Percentiles rank a stretch among this genome's conserved stretches.
phyloP scores from a whole-genome alignment of 805 yeast genomes.

The Metschnikowia baotianmanensis region DNA sequence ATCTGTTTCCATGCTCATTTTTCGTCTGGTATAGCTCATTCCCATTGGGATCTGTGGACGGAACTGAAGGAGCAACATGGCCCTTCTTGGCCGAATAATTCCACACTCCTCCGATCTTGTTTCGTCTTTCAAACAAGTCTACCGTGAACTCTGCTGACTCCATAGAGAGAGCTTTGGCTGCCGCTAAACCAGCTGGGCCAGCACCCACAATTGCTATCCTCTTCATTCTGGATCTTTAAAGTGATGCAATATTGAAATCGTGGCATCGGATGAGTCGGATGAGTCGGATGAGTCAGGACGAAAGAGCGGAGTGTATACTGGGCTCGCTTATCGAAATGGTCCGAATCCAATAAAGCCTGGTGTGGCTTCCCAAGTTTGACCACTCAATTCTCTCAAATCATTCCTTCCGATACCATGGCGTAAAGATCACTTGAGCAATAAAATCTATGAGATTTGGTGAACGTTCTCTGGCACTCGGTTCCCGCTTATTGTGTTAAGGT shows the following conservation, averaged over 20 bases:
- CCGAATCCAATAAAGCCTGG: too few relatives aligned
- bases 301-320: neutral
- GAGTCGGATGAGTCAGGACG: too few relatives aligned
- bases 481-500: too few relatives aligned
- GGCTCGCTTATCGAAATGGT: neutral
- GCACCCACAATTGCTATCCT: conserved; percentile 69
- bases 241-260: too few relatives aligned
- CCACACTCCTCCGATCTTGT: conserved; percentile 80
- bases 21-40: conserved; percentile 8
- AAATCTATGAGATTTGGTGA: too few relatives aligned
- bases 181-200: conserved; percentile 72
- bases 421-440: too few relatives aligned
- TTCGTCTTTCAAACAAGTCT: conserved; percentile 58
- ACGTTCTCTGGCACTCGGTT: too few relatives aligned
- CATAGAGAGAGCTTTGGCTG: conserved; percentile 58
- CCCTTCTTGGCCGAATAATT: conserved; percentile 42
- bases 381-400: too few relatives aligned
- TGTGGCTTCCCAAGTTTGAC: too few relatives aligned
- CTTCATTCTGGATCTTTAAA: conserved; percentile 6
- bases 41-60: conserved; percentile 22
- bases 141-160: conserved; percentile 48
- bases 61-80: conserved; percentile 20
- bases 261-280: too few relatives aligned
- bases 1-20: conserved; percentile 12
- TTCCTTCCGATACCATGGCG: too few relatives aligned